A percentile compares a stretch with the other conserved stretches of the same genome.
phyloP scores from a whole-genome alignment of 2,329 filamentous ascomycete species.

The Apiospora malaysiana region DNA sequence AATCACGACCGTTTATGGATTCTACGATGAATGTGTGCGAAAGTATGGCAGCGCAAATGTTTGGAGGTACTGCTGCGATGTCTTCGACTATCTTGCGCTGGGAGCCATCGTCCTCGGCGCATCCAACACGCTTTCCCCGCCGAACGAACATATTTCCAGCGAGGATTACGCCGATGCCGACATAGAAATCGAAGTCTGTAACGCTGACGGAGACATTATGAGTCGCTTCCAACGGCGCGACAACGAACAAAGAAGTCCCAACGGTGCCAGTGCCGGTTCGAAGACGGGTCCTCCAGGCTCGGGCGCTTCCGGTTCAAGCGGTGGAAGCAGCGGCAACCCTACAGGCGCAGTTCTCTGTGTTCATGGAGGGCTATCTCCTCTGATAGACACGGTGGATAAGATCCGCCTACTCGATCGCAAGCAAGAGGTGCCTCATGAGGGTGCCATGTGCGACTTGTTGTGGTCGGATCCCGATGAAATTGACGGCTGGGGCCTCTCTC shows the following conservation, averaged over 20 bases:
- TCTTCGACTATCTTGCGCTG: constrained; percentile 95
- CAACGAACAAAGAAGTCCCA: constrained; percentile 37
- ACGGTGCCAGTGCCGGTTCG: constrained; percentile 41
- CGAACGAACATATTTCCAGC: constrained; percentile 52
- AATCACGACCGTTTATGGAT: constrained; percentile 98
- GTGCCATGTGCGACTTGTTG: constrained; percentile 96
- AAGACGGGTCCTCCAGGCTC: constrained; percentile 79
- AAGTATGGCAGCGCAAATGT: constrained; percentile 99
- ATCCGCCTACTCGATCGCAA: constrained; percentile 94
- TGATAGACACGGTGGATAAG: constrained; percentile 94
- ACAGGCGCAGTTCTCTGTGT: constrained; percentile 92
- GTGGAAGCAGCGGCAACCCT: constrained; percentile 67
- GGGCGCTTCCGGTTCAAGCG: constrained; percentile 74
- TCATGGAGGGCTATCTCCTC: constrained; percentile 88
- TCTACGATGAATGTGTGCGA: constrained; percentile 98
- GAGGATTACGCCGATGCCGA: constrained; percentile 68
- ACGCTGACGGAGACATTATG: constrained; percentile 80
- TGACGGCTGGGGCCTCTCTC: constrained; percentile 93
- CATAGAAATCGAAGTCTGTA: constrained; percentile 91
- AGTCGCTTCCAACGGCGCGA: constrained; percentile 68
- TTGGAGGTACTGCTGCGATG: constrained; percentile 98
- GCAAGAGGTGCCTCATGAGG: constrained; percentile 97
- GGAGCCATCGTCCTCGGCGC: constrained; percentile 92
- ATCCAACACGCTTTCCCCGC: constrained; percentile 63
- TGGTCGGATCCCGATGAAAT: constrained; percentile 99